Base-by-base conservation (phyloP, 139 green algal species). In the Micractinium conductrix region DNA sequence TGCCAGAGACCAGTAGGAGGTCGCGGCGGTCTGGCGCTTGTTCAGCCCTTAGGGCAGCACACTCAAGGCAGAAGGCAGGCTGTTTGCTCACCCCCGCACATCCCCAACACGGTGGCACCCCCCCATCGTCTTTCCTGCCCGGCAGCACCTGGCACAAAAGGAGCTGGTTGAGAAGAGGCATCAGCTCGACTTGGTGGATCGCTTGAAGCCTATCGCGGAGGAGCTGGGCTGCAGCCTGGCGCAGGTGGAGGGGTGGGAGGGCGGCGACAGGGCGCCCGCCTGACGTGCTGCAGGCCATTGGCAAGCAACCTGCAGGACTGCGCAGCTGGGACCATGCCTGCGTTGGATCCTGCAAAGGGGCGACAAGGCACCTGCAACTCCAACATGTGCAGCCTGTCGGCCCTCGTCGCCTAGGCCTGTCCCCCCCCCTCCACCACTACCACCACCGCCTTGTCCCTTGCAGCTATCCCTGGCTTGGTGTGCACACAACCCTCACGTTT, bases 381-480 rank as follows among this genome's bases (percentile, higher is more conserved):
- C 62, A 35, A 2, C 10, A 28, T 12, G 62, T 30, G 62, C 19
- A 12, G 62, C 28, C 26, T 12, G 16, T 38, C 55, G 14, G 55
- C 55, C 14, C 21, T 17, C 4, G 55, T 19, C 55, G 55, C 55
- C 14, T 9, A 19, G 26, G 55, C 55, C 55, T 24, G 3, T n/a
- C 7, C 55, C 9, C 8, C 55, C 55, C 55, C 28, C 4, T 65
- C 55, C 55, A 65, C 55, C n/a, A n/a, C n/a, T n/a, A n/a, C n/a
- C n/a, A n/a, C n/a, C n/a, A n/a, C n/a, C n/a, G n/a, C n/a, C n/a
- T n/a, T n/a, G n/a, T 43, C 1, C 43, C 37, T 37, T 79, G 74
- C 74, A 81, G 76, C 89, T 98, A 69, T 80, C 91, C 17, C 80
- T 98, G 63, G 95, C 94, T 17, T 98, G 95, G 95, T 96, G 91